Conservation (phyloP, 371 early-diverging fungal species). For the Smittium culicis region DNA sequence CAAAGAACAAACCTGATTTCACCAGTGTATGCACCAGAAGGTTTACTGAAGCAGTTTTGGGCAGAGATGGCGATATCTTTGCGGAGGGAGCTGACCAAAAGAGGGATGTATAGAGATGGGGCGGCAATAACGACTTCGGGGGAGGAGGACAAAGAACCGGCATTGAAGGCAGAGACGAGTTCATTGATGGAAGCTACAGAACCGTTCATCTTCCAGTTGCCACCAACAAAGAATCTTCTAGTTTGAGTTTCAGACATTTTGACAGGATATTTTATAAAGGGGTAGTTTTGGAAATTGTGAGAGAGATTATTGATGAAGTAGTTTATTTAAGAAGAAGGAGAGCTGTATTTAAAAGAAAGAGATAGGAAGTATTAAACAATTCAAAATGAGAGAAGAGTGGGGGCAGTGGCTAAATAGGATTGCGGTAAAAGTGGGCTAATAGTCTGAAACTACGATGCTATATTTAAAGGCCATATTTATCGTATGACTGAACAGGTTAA, state of each 20-base stretch:
- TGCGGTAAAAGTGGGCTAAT: no score
- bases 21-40: conserved; percentile 96
- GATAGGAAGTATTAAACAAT: no score
- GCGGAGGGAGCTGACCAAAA: conserved; percentile 57
- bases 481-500: no score
- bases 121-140: conserved; percentile 94
- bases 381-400: no score
- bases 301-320: no score
- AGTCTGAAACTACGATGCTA: no score
- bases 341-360: no score
- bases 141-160: conserved; percentile 31
- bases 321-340: no score
- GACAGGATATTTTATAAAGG: not conserved
- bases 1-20: conserved; percentile 63
- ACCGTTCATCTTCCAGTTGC: conserved; percentile 98
- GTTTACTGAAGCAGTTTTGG: conserved; percentile 83
- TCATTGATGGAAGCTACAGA: conserved; percentile 49
- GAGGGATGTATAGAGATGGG: conserved; percentile 83
- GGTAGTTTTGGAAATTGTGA: no score
- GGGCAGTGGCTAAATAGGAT: no score
- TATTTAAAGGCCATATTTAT: no score
- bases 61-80: conserved; percentile 83
- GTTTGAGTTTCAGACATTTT: not conserved
- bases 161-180: conserved; percentile 62
- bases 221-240: conserved; percentile 32